Conservation (phyloP, 164 flowering plant species). For the Saururus chinensis region DNA sequence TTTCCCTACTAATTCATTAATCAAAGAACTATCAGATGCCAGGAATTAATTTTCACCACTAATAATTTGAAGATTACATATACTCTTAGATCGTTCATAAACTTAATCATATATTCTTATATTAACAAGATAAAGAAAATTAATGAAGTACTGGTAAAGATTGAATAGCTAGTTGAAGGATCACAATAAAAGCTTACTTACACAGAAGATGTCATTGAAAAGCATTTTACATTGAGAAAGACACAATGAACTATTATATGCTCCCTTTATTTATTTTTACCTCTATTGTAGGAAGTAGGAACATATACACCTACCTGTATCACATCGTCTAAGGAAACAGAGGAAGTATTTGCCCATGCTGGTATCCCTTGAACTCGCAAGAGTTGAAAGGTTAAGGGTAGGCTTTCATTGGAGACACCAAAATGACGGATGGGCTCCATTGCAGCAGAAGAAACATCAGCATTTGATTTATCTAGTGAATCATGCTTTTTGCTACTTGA, state of each 20-base stretch:
- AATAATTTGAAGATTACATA: not conserved
- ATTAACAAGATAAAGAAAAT: no score
- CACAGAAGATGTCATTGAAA: no score
- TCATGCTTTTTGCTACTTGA: constrained; percentile 4
- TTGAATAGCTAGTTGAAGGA: no score
- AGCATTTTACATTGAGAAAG: no score
- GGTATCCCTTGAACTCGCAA: constrained; percentile 74
- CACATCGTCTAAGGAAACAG: constrained; percentile 69
- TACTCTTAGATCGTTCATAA: not conserved
- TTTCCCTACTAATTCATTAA: constrained; percentile 52
- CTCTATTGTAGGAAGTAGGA: no score
- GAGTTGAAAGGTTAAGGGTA: constrained; percentile 65
- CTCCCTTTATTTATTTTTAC: no score
- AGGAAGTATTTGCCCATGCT: constrained; percentile 80
- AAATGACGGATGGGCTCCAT: constrained; percentile 55
- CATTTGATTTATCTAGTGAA: constrained; percentile 8
- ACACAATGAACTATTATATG: no score
- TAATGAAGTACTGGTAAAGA: no score
- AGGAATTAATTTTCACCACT: not conserved
- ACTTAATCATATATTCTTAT: no score
- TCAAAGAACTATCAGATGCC: not conserved
- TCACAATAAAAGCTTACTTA: no score
- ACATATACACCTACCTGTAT: constrained; percentile 42
- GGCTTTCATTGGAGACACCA: constrained; percentile 29
- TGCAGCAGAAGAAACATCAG: constrained; percentile 4